Percentiles rank a stretch among this genome's conserved stretches.
Evolutionary conservation across 805 yeast genomes (phyloP).

Genomic region (Candida manassasensis): DNA sequence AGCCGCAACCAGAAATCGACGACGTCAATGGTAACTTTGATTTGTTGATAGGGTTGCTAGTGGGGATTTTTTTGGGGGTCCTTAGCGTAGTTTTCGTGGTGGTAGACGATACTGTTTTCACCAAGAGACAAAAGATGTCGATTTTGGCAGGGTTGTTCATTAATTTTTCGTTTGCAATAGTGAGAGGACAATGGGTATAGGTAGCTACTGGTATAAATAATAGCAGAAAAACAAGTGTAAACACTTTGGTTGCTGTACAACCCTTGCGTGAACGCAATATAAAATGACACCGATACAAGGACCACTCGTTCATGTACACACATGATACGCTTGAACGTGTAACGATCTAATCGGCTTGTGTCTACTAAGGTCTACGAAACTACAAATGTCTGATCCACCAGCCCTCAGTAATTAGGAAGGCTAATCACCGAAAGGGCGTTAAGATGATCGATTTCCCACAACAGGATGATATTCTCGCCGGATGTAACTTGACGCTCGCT

Average conservation of each 20-base stretch:
- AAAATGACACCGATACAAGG: too few species aligned
- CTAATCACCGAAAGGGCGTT: constrained; percentile 37
- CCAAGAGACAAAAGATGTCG: constrained; percentile 60
- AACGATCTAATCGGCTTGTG: too few species aligned
- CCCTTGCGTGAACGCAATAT: too few species aligned
- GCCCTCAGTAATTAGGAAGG: constrained; percentile 34
- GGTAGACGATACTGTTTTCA: constrained; percentile 57
- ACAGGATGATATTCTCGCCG: constrained; percentile 43
- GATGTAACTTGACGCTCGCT: constrained; percentile 45
- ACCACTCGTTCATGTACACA: too few species aligned
- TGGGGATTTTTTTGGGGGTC: constrained; percentile 76
- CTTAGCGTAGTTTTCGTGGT: constrained; percentile 56
- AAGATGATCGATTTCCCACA: constrained; percentile 37
- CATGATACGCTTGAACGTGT: too few species aligned
- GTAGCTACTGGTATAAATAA: too few species aligned
- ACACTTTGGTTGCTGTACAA: too few species aligned
- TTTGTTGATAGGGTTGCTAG: constrained; percentile 59
- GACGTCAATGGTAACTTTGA: constrained; percentile 49
- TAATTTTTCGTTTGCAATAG: constrained; percentile 63
- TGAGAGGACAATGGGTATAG: constrained; percentile 40
- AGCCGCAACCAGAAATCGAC: constrained; percentile 25
- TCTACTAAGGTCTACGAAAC: too few species aligned
- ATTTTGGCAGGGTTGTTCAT: constrained; percentile 65
- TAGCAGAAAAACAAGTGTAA: too few species aligned
- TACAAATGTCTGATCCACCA: constrained; percentile 40